Percentiles rank a stretch among this genome's conserved stretches.
Evolutionary conservation across 192 early-diverging fungal genomes (phyloP).

Genomic region (Phycomyces blakesleeanus): DNA sequence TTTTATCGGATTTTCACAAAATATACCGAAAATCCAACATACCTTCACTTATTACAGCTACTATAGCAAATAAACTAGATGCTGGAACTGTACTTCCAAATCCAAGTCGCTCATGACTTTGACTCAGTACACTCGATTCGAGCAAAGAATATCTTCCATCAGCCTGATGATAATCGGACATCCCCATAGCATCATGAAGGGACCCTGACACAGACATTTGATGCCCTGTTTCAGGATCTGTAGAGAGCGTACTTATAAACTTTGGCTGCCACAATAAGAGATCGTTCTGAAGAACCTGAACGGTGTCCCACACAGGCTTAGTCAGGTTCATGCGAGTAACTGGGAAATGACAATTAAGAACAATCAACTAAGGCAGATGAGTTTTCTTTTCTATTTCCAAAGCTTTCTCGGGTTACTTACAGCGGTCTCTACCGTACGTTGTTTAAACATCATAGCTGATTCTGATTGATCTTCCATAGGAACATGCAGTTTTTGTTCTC

Average conservation of each 20-base stretch:
- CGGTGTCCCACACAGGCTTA: slow-evolving; percentile 35
- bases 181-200: not conserved
- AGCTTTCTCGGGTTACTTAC: slow-evolving; percentile 33
- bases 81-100: not conserved
- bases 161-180: not conserved
- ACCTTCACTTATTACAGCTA: slow-evolving; percentile 23
- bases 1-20: not conserved
- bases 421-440: slow-evolving; percentile 52
- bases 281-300: slow-evolving; percentile 44
- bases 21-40: not conserved
- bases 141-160: slow-evolving; percentile 1
- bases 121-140: slow-evolving; percentile 17
- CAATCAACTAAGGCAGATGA: slow-evolving; percentile 31
- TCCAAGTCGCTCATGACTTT: slow-evolving; percentile 26
- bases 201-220: not conserved
- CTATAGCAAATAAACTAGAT: slow-evolving; percentile 19
- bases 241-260: slow-evolving; percentile 3
- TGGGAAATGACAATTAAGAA: slow-evolving; percentile 41
- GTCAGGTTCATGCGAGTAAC: slow-evolving; percentile 26
- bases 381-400: slow-evolving; percentile 1
- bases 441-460: slow-evolving; percentile 50
- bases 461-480: slow-evolving; percentile 55
- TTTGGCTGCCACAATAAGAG: slow-evolving; percentile 40
- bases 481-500: slow-evolving; percentile 46
- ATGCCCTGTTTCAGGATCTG: not conserved